Evolutionary conservation across 2,329 filamentous ascomycete species (phyloP).

Genomic region (Hysterium pulicare): DNA sequence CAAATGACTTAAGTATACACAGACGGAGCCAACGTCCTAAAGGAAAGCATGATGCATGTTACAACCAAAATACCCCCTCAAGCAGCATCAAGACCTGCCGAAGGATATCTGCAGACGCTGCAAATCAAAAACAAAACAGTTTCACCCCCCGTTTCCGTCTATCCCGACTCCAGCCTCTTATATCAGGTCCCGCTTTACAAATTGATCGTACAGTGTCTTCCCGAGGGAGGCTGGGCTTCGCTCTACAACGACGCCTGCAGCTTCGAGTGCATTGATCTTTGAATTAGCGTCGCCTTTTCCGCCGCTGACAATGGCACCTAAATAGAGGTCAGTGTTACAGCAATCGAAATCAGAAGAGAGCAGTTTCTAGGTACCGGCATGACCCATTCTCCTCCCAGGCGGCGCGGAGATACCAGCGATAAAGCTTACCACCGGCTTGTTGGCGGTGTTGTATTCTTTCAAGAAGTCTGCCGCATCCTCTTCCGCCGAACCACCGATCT

Average conservation of each 20-base stretch:
- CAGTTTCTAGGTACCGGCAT: conserved; percentile 64
- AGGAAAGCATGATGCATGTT: background rate
- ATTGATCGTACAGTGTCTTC: conserved; percentile 91
- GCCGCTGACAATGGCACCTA: conserved; percentile 84
- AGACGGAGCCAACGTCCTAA: conserved; percentile 4
- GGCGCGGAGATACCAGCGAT: conserved; percentile 98
- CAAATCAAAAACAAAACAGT: background rate
- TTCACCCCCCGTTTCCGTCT: background rate
- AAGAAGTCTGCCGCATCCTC: conserved; percentile 98
- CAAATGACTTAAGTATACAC: conserved; percentile 6
- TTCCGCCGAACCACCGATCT: conserved; percentile 96
- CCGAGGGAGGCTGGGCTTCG: conserved; percentile 87
- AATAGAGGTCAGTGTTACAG: conserved; percentile 9
- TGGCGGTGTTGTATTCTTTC: conserved; percentile 82
- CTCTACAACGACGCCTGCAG: conserved; percentile 93
- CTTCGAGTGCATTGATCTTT: conserved; percentile 93
- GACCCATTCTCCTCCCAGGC: conserved; percentile 94
- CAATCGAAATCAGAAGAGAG: background rate
- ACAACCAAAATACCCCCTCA: conserved; percentile 1
- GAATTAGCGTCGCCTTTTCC: conserved; percentile 97
- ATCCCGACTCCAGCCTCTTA: conserved; percentile 48
- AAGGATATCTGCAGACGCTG: background rate
- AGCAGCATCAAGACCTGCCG: background rate
- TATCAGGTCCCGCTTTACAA: conserved; percentile 92
- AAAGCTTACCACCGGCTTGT: conserved; percentile 97